Conservation (phyloP, 2,329 filamentous ascomycete species). For the Exserohilum turcica region DNA sequence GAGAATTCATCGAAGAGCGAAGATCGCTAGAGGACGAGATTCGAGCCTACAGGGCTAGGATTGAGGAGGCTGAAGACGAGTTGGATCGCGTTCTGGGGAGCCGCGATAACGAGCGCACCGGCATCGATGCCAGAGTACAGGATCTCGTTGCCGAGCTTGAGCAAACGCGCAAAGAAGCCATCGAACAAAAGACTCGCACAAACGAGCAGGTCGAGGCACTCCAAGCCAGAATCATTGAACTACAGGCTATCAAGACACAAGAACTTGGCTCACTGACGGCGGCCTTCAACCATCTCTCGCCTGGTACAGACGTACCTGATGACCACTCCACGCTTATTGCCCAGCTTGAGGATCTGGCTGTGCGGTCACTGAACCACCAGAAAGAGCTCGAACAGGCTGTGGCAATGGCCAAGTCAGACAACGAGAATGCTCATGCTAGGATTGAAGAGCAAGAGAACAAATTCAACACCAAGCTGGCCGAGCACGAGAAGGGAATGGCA, state of each 20-base stretch:
- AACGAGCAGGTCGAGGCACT: slow-evolving; percentile 54
- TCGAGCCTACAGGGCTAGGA: slow-evolving; percentile 71
- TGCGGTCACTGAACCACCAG: slow-evolving; percentile 50
- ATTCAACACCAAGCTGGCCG: slow-evolving; percentile 44
- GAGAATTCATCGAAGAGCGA: slow-evolving; percentile 84
- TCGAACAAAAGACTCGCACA: slow-evolving; percentile 56
- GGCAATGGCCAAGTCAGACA: slow-evolving; percentile 54
- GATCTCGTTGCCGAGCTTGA: slow-evolving; percentile 74
- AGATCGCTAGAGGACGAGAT: slow-evolving; percentile 83
- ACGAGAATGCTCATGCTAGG: slow-evolving; percentile 48
- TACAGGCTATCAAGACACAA: slow-evolving; percentile 51
- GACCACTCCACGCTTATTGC: slow-evolving; percentile 47
- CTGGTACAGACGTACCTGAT: slow-evolving; percentile 40
- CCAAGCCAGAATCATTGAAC: slow-evolving; percentile 61
- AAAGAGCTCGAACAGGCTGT: slow-evolving; percentile 54
- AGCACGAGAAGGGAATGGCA: slow-evolving; percentile 46
- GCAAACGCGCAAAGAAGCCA: slow-evolving; percentile 56
- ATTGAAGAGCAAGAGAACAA: slow-evolving; percentile 49
- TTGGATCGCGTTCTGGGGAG: slow-evolving; percentile 83
- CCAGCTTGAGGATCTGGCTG: slow-evolving; percentile 53
- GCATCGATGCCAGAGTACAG: slow-evolving; percentile 70
- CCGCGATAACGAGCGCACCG: slow-evolving; percentile 78
- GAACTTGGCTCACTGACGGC: slow-evolving; percentile 36
- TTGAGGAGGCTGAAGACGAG: slow-evolving; percentile 92
- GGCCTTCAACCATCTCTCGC: slow-evolving; percentile 49